These are phyloP conservation scores for Firmiana major DNA, from an alignment of 345 rosid species.

Conservation along the genomic window DNA sequence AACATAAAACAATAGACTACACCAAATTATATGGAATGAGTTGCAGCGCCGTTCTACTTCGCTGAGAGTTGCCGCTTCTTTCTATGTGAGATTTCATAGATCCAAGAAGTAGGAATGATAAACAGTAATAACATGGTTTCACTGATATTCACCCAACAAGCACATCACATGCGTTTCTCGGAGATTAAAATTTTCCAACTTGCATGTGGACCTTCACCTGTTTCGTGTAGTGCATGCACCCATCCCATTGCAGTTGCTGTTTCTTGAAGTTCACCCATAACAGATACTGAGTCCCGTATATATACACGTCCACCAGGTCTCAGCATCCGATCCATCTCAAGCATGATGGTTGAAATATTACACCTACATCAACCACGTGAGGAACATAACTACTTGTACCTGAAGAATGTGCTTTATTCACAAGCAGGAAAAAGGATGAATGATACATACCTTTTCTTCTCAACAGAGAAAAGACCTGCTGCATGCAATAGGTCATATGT, in stretches of 20 bases:
- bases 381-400: too few relatives aligned
- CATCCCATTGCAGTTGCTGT: slow-evolving; percentile 48
- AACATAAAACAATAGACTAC: neutral
- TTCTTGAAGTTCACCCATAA: slow-evolving; percentile 47
- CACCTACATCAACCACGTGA: slow-evolving; percentile 32
- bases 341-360: slow-evolving; percentile 50
- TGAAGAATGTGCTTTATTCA: neutral
- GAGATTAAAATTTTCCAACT: slow-evolving; percentile 59
- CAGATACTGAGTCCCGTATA: slow-evolving; percentile 45
- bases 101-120: neutral
- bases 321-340: slow-evolving; percentile 61
- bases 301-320: slow-evolving; percentile 54
- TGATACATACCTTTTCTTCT: slow-evolving; percentile 52
- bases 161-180: slow-evolving; percentile 35
- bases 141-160: neutral
- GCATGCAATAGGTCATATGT: slow-evolving; percentile 63
- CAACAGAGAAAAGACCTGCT: slow-evolving; percentile 54
- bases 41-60: too few relatives aligned
- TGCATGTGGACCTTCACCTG: slow-evolving; percentile 58
- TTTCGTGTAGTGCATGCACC: slow-evolving; percentile 40
- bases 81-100: neutral
- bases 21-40: neutral
- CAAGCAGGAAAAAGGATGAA: neutral
- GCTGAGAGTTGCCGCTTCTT: neutral
- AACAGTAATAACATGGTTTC: neutral